Evolutionary conservation across 345 rosid genomes (phyloP).

Genomic region (Populus simonii): DNA sequence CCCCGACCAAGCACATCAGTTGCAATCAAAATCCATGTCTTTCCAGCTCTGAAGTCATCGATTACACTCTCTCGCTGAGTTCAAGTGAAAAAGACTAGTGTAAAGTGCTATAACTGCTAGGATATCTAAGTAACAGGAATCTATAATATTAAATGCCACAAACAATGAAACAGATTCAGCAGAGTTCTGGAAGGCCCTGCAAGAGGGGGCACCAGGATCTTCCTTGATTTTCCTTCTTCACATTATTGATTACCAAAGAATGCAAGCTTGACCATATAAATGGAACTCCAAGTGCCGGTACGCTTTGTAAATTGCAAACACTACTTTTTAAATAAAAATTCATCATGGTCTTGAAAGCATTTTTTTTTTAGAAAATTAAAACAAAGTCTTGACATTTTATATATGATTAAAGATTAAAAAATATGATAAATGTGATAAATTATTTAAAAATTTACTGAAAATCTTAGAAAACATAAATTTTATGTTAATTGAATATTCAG

Average conservation of each 20-base stretch:
- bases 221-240: background rate
- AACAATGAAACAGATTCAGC: background rate
- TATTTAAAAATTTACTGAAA: too few species aligned
- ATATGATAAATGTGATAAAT: too few species aligned
- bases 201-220: background rate
- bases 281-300: too few species aligned
- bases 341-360: too few species aligned
- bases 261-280: too few species aligned
- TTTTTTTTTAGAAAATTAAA: too few species aligned
- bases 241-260: background rate
- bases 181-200: background rate
- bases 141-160: background rate
- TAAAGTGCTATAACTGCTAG: background rate
- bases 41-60: slow-evolving; percentile 76
- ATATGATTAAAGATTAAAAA: too few species aligned
- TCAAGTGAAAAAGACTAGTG: slow-evolving; percentile 9
- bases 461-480: too few species aligned
- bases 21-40: slow-evolving; percentile 90
- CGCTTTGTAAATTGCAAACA: too few species aligned
- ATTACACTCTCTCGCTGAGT: slow-evolving; percentile 82
- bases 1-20: slow-evolving; percentile 95
- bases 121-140: background rate
- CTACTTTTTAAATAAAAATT: too few species aligned
- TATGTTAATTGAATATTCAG: too few species aligned
- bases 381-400: too few species aligned